A percentile compares a stretch with the other conserved stretches of the same genome.
These are phyloP conservation scores for Pichia phayaonensis DNA, from an alignment of 805 yeast species.

Conservation along the genomic window DNA sequence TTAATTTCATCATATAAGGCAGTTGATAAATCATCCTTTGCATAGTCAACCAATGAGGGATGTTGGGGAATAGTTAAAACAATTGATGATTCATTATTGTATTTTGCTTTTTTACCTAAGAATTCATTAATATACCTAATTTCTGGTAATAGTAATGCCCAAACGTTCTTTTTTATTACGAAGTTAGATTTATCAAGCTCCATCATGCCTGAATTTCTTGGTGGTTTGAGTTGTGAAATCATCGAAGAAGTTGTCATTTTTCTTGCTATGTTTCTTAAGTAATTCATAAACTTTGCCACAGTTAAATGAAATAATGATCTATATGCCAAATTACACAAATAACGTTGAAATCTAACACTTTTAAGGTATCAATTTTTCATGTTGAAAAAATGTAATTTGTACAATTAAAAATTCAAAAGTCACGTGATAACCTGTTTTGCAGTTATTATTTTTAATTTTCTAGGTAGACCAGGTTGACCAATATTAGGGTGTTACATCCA, in stretches of 20 bases:
- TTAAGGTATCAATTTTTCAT: too few relatives aligned
- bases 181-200: constrained; percentile 63
- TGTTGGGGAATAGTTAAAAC: constrained; percentile 64
- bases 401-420: too few relatives aligned
- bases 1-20: constrained; percentile 6
- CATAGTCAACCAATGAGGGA: constrained; percentile 53
- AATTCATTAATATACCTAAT: constrained; percentile 55
- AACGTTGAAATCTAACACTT: neutral
- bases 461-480: too few relatives aligned
- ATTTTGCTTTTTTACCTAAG: constrained; percentile 40
- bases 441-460: too few relatives aligned
- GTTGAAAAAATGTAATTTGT: neutral
- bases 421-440: neutral
- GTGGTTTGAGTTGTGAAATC: constrained; percentile 39
- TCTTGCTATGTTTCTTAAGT: constrained; percentile 3
- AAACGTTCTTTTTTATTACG: constrained; percentile 44
- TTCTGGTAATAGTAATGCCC: constrained; percentile 64
- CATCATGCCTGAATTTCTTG: constrained; percentile 58
- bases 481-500: too few relatives aligned
- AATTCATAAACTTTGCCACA: neutral
- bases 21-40: constrained; percentile 8
- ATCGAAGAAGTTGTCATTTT: constrained; percentile 6
- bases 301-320: neutral
- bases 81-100: constrained; percentile 31
- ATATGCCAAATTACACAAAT: neutral